Evolutionary conservation across 805 yeast genomes (phyloP).

Genomic region (Candida methanosorbosa): DNA sequence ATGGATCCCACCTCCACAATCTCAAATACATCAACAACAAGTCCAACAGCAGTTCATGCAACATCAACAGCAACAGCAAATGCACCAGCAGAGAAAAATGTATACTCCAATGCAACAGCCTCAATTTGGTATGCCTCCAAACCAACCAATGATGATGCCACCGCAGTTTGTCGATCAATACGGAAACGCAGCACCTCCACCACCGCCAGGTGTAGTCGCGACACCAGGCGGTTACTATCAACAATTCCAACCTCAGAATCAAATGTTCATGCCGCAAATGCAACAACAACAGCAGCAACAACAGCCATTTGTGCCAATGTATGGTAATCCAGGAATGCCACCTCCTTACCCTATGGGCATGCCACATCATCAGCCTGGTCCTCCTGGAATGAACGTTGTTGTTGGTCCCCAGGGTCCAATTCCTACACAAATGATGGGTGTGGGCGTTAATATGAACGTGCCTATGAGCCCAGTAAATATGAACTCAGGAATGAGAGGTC

Average conservation of each 20-base stretch:
- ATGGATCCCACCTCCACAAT: constrained; percentile 6
- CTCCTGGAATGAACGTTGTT: too few species aligned
- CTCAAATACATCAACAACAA: constrained; percentile 4
- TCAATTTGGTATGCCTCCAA: constrained; percentile 9
- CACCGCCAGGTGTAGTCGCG: constrained; percentile 7
- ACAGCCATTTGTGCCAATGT: constrained; percentile 2
- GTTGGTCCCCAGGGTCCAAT: background rate
- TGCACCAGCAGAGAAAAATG: constrained; percentile 1
- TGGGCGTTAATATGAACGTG: too few species aligned
- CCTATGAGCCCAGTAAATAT: too few species aligned
- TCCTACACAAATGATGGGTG: too few species aligned
- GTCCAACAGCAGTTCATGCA: constrained; percentile 3
- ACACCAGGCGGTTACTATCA: too few species aligned
- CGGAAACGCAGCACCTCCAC: too few species aligned
- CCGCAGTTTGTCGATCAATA: too few species aligned
- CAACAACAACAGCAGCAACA: constrained; percentile 9
- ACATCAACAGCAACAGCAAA: constrained; percentile 8
- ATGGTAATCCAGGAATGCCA: too few species aligned
- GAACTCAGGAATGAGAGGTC: too few species aligned
- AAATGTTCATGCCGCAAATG: constrained; percentile 6
- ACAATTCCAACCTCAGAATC: constrained; percentile 1
- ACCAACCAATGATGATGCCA: constrained; percentile 3
- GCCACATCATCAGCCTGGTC: too few species aligned
- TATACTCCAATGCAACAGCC: constrained; percentile 8
- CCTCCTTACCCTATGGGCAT: too few species aligned